A percentile compares a stretch with the other conserved stretches of the same genome.
Evolutionary conservation across 768 basidiomycete species (phyloP).

Genomic region (Gyrodon lividus): DNA sequence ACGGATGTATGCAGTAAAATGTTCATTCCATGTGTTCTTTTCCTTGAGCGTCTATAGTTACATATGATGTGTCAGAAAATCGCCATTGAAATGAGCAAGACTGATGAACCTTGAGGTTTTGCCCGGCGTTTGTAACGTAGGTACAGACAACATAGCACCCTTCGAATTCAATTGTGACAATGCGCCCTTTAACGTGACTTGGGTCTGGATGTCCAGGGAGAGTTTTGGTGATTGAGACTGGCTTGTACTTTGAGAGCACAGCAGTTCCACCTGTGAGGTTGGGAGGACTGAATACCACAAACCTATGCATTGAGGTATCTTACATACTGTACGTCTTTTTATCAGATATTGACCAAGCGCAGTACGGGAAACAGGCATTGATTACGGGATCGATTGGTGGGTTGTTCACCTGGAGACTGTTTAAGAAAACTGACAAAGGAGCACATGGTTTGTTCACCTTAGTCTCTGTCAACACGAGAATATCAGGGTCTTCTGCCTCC

Average conservation of each 20-base stretch:
- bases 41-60: constrained; percentile 60
- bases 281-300: constrained; percentile 1
- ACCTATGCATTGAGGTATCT: neutral
- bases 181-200: constrained; percentile 65
- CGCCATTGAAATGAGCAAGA: neutral
- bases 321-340: constrained; percentile 78
- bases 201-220: constrained; percentile 78
- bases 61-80: neutral
- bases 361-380: constrained; percentile 60
- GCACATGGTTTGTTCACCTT: constrained; percentile 46
- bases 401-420: constrained; percentile 60
- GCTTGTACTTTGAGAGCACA: constrained; percentile 74
- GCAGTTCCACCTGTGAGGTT: constrained; percentile 72
- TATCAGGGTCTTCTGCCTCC: constrained; percentile 83
- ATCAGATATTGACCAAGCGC: constrained; percentile 72
- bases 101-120: constrained; percentile 60
- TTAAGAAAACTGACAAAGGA: constrained; percentile 1
- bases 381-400: constrained; percentile 59
- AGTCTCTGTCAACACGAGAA: constrained; percentile 83
- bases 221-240: constrained; percentile 59
- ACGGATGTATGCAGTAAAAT: constrained; percentile 73
- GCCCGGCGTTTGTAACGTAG: constrained; percentile 84
- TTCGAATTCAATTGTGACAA: constrained; percentile 79
- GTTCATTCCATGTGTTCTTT: constrained; percentile 77
- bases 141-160: constrained; percentile 70